These are phyloP conservation scores for Debaryomyces robertsiae DNA, from an alignment of 1,139 yeast species.

Conservation along the genomic window DNA sequence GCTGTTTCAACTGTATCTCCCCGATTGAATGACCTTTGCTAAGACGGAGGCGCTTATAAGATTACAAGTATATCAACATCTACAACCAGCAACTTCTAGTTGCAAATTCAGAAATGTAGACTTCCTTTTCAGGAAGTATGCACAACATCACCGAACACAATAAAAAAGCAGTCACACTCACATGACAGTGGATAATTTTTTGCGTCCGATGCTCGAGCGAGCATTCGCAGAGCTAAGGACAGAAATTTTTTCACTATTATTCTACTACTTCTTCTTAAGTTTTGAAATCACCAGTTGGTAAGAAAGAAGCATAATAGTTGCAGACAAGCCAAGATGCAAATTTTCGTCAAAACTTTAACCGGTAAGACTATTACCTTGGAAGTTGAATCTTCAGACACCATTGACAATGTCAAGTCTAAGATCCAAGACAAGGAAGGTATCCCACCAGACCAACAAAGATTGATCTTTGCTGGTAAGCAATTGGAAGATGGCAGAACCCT, in stretches of 20 bases:
- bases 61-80: too few species aligned
- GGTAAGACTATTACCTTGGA: conserved; percentile 99
- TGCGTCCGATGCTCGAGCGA: background rate
- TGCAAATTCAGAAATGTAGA: background rate
- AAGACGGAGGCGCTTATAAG: too few species aligned
- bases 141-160: background rate
- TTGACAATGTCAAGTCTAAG: conserved; percentile 98
- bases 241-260: conserved; percentile 3
- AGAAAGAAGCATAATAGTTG: conserved; percentile 53
- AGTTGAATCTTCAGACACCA: conserved; percentile 98
- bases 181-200: too few species aligned
- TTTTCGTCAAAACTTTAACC: conserved; percentile 97
- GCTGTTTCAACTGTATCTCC: too few species aligned
- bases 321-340: conserved; percentile 81
- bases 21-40: too few species aligned
- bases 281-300: conserved; percentile 32
- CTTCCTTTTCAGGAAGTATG: background rate
- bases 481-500: conserved; percentile 99
- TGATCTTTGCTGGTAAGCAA: conserved; percentile 99
- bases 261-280: background rate
- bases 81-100: background rate
- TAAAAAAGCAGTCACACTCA: background rate
- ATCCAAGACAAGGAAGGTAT: conserved; percentile 99
- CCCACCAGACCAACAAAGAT: conserved; percentile 99
- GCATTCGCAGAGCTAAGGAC: background rate